phyloP scores from a whole-genome alignment of 2,329 filamentous ascomycete genomes.

The Ophiostoma triangulosporum region DNA sequence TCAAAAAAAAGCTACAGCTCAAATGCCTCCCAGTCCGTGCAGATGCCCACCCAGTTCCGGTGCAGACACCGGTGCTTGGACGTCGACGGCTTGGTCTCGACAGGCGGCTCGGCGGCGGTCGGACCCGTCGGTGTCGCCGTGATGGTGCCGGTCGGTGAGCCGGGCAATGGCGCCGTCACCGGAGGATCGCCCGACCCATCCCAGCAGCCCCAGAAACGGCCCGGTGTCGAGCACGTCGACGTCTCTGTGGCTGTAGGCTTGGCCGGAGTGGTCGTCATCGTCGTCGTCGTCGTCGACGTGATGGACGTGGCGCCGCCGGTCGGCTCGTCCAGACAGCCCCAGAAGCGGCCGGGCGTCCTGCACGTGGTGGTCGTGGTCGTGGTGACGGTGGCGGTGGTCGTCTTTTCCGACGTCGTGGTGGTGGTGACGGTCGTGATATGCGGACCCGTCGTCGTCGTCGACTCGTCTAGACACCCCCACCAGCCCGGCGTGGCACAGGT shows the following conservation, averaged over 20 bases:
- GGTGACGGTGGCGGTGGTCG: conserved; percentile 27
- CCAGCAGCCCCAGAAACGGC: conserved; percentile 16
- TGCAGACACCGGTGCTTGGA: conserved; percentile 22
- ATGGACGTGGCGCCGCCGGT: conserved; percentile 21
- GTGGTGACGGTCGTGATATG: conserved; percentile 30
- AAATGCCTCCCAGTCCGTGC: conserved; percentile 24
- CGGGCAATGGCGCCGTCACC: background rate
- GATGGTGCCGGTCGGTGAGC: conserved; percentile 4
- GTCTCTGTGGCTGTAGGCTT: conserved; percentile 5
- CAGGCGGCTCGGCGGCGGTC: background rate
- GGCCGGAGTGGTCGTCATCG: conserved; percentile 18
- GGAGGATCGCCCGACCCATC: conserved; percentile 11
- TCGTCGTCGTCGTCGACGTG: conserved; percentile 17
- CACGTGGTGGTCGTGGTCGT: conserved; percentile 33
- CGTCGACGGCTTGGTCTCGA: conserved; percentile 12
- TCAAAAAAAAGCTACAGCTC: conserved; percentile 12
- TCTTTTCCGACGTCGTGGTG: conserved; percentile 23
- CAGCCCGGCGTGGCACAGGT: conserved; percentile 84
- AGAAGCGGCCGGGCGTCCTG: conserved; percentile 50
- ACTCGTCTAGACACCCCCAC: conserved; percentile 69
- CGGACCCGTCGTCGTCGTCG: conserved; percentile 33
- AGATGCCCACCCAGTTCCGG: conserved; percentile 28
- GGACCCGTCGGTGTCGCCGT: background rate
- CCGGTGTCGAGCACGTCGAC: conserved; percentile 15
- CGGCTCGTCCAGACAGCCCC: conserved; percentile 43